These are phyloP conservation scores for Penicillium griseofulvum DNA, from an alignment of 2,329 filamentous ascomycete species.

Conservation along the genomic window DNA sequence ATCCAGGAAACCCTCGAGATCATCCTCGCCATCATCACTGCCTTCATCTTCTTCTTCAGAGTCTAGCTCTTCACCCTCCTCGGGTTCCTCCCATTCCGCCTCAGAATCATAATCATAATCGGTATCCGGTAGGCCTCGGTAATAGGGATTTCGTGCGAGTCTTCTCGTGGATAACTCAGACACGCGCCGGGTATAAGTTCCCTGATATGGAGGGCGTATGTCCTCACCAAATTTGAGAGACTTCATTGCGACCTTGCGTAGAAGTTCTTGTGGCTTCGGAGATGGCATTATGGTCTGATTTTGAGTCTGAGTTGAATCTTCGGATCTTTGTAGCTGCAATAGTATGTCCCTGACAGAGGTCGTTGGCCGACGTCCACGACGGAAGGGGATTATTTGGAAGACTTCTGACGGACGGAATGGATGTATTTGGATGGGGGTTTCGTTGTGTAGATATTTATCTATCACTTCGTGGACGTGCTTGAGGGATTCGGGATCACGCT, in stretches of 20 bases:
- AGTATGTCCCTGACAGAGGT: conserved; percentile 60
- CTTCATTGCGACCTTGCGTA: conserved; percentile 55
- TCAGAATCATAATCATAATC: conserved; percentile 68
- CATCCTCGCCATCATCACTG: conserved; percentile 68
- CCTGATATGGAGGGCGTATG: conserved; percentile 61
- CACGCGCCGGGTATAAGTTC: conserved; percentile 56
- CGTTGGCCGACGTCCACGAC: conserved; percentile 33
- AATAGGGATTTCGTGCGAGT: conserved; percentile 56
- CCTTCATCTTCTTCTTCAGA: conserved; percentile 63
- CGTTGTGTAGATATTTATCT: conserved; percentile 38
- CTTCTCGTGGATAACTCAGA: conserved; percentile 42
- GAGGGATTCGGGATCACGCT: conserved; percentile 58
- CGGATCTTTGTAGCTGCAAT: conserved; percentile 49
- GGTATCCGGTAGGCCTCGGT: conserved; percentile 51
- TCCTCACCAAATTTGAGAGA: conserved; percentile 61
- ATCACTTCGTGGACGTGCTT: conserved; percentile 53
- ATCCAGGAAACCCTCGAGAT: conserved; percentile 87
- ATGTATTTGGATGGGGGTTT: conserved; percentile 9
- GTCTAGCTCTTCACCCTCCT: conserved; percentile 69
- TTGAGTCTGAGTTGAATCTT: conserved; percentile 29
- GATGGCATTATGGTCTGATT: conserved; percentile 25
- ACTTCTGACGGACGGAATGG: conserved; percentile 36
- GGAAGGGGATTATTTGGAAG: conserved; percentile 41
- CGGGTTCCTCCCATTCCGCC: conserved; percentile 63
- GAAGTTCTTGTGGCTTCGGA: conserved; percentile 39